phyloP scores from a whole-genome alignment of 257 asterid genomes.

The Solanum appendiculatum region DNA sequence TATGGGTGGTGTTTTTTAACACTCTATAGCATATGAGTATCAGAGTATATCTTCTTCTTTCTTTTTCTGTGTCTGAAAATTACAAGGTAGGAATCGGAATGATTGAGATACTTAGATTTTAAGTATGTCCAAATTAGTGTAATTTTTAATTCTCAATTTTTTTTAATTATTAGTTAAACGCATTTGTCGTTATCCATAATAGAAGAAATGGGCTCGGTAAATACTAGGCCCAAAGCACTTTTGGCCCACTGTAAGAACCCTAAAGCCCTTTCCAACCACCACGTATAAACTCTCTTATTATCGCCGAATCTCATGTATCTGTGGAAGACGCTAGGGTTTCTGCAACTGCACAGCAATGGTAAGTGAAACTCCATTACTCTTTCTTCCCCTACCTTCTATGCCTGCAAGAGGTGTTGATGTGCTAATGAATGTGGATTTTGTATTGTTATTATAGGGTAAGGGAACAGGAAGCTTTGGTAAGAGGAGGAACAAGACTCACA shows the following conservation, averaged over 20 bases:
- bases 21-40: background rate
- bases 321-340: conserved; percentile 21
- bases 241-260: background rate
- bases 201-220: background rate
- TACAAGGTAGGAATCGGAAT: background rate
- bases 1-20: background rate
- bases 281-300: background rate
- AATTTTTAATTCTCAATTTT: background rate
- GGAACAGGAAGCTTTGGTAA: conserved; percentile 66
- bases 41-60: no score
- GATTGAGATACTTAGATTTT: background rate
- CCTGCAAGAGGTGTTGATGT: background rate
- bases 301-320: background rate
- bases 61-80: no score
- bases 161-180: background rate
- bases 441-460: conserved; percentile 24
- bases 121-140: background rate
- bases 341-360: conserved; percentile 39
- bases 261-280: background rate
- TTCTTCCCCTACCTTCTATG: background rate
- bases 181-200: background rate
- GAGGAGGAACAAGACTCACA: conserved; percentile 54
- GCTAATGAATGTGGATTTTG: background rate
- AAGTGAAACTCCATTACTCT: background rate
- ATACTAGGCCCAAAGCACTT: background rate